Conservation (phyloP, 2,329 filamentous ascomycete species). For the Trichophyton verrucosum region DNA sequence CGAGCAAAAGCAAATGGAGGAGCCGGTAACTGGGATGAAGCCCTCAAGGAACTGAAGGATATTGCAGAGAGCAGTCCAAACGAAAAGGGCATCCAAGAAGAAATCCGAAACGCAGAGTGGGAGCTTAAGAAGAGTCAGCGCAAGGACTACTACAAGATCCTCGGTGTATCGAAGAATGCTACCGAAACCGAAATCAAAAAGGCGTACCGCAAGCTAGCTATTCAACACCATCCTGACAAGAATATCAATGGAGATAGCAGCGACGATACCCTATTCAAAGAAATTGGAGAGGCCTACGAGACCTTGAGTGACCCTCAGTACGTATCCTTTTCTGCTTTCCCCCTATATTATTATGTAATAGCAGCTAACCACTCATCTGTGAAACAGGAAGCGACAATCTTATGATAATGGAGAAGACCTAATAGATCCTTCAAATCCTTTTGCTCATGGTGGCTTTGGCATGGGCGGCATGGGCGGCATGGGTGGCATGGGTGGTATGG, state of each 20-base stretch:
- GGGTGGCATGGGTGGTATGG: conserved; percentile 9
- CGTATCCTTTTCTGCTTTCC: conserved; percentile 27
- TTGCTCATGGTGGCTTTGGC: conserved; percentile 47
- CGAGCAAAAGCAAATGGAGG: conserved; percentile 81
- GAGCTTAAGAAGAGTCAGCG: conserved; percentile 95
- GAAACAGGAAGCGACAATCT: conserved; percentile 61
- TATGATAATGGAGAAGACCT: conserved; percentile 92
- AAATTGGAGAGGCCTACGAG: conserved; percentile 94
- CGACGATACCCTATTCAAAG: conserved; percentile 90
- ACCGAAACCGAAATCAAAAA: conserved; percentile 82
- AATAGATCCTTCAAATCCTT: conserved; percentile 77
- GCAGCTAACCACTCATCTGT: conserved; percentile 9
- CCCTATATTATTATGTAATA: conserved; percentile 5
- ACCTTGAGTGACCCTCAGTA: conserved; percentile 87
- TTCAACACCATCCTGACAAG: conserved; percentile 94
- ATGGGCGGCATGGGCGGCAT: conserved; percentile 47
- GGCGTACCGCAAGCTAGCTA: conserved; percentile 88
- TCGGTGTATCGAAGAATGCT: conserved; percentile 76
- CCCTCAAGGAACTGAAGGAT: conserved; percentile 75
- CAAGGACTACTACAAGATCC: conserved; percentile 98
- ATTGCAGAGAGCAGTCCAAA: conserved; percentile 71
- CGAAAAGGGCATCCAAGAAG: conserved; percentile 67
- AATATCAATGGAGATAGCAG: conserved; percentile 68
- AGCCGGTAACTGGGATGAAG: conserved; percentile 83
- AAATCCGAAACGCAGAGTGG: conserved; percentile 79